Base-by-base conservation (phyloP, 257 asterid species). In the Petunia axillaris region DNA sequence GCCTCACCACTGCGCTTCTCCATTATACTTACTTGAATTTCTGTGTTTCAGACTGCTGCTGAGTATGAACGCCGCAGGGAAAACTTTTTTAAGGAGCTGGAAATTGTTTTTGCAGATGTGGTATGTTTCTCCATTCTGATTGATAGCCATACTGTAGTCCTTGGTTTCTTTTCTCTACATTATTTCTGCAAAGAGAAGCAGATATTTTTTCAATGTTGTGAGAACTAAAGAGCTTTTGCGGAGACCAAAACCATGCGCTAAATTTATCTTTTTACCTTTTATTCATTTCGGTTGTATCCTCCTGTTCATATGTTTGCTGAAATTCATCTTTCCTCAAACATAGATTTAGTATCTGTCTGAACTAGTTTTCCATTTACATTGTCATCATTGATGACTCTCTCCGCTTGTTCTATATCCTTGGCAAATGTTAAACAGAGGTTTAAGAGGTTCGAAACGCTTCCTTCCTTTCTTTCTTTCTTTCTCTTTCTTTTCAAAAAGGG, bases 31-130 rank as follows among this genome's bases (percentile, higher is more conserved):
- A 64, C 66, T 81, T 76, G 6, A 25, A 76, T 40, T 77, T 10
- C 80, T 60, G 77, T 73, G 25, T 66, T 80, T 8, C 87, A 94
- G 98, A 92, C 98, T 63, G 97, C 96, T 46, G 98, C 98, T 76
- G 98, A 94, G 78, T 92, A 94, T 81, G 88, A 87, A 81, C 87
- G 91, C 6, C 93, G 97, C 74, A 87, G 88, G 88, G 98, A 94
- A 70, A 94, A 91, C 88, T 94, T 94, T 65, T 94, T 94, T 90
- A 91, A 94, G 2, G 98, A 94, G 91, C 85, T 94, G 83, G 98
- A 94, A 85, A 82, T 94, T 79, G 98, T 94, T 52, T 81, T 86
- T 78, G 98, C 98, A 39, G 98, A 94, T 81, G 98, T 94, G 97
- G 98, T 94, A 92, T 44, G 88, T 37, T 71, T 25, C 75, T 44